Evolutionary conservation across 2,329 filamentous ascomycete species (phyloP), one percentile per base, ranked within the genome.

Genomic region (Malbranchea zuffiana): DNA sequence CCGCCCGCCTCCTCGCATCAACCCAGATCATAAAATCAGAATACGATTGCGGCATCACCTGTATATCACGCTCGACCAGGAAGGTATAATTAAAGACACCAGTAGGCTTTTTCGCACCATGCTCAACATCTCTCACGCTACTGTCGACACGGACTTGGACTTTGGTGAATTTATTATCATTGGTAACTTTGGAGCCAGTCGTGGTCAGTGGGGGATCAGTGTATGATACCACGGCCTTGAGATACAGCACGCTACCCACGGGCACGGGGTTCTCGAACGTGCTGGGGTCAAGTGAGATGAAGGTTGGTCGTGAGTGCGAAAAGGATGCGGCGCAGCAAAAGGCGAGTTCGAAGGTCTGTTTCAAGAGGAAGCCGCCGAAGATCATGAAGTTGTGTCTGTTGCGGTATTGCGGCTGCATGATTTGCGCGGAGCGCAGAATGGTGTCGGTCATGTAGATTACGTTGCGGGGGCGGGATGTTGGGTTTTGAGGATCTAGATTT

Each of bases 51-150:
- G 79, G 79, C 63, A 82, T 74, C 13, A 82, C 72, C 48, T 74
- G 69, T 30, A 82, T 65, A 47, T 78, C 71, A 49, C 68, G 72
- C 38, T 76, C 71, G 2, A 82, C 75, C 37, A 70, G 66, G 52
- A 82, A 82, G 0, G 80, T 83, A 52, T 84, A 84, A 49, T 82
- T 81, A 62, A 85, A 84, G 48, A 80, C 77, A 3, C 80, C 80
- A 0, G 80, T 83, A 2, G 77, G 71, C 50, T 74, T 78, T 16
- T 74, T 72, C 32, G 69, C 68, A 4, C 75, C 77, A 49, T 82
- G 78, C 57, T 82, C 78, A 19, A 84, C 75, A 50, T 83, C 74
- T 13, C 78, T 65, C 10, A 84, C 80, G 52, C 80, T 81, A 21
- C 75, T 77, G 52, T 82, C 77, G 10, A 84, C 76, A 5, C 79